Conservation (phyloP, 2,329 filamentous ascomycete species). For the Rutstroemia sp. region DNA sequence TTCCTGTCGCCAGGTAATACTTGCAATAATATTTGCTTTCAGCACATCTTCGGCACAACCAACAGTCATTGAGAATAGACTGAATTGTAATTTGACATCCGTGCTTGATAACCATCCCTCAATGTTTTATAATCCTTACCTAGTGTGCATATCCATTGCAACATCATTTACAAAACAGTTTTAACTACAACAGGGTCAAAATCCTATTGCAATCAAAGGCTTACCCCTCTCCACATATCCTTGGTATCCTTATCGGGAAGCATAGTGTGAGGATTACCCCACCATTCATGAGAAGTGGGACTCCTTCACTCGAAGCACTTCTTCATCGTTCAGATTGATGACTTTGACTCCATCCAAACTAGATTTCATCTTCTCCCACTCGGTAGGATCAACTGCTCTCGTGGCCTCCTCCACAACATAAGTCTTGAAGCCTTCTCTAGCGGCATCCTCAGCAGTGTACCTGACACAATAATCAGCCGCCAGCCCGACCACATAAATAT, state of each 20-base stretch:
- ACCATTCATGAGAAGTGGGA: background rate
- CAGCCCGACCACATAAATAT: conserved; percentile 80
- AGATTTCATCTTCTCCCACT: conserved; percentile 51
- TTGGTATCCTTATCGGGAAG: no score
- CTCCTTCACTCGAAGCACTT: conserved; percentile 43
- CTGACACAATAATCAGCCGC: conserved; percentile 88
- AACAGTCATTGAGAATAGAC: conserved; percentile 71
- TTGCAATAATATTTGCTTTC: conserved; percentile 49
- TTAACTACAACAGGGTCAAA: no score
- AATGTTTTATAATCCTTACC: background rate
- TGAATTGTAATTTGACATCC: conserved; percentile 99
- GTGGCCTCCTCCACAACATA: conserved; percentile 75
- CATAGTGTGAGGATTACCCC: background rate
- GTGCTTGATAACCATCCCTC: conserved; percentile 50
- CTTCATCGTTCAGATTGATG: conserved; percentile 47
- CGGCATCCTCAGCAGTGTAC: conserved; percentile 71
- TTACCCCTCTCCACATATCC: background rate
- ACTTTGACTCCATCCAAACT: conserved; percentile 52
- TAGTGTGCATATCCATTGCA: background rate
- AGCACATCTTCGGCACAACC: conserved; percentile 99
- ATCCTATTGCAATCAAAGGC: no score
- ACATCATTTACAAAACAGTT: no score
- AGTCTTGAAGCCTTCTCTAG: conserved; percentile 65
- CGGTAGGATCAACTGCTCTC: conserved; percentile 57
- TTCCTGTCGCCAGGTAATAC: conserved; percentile 29